These are phyloP conservation scores for Maudiozyma pseudohumilis DNA, from an alignment of 805 yeast species.

Conservation along the genomic window DNA sequence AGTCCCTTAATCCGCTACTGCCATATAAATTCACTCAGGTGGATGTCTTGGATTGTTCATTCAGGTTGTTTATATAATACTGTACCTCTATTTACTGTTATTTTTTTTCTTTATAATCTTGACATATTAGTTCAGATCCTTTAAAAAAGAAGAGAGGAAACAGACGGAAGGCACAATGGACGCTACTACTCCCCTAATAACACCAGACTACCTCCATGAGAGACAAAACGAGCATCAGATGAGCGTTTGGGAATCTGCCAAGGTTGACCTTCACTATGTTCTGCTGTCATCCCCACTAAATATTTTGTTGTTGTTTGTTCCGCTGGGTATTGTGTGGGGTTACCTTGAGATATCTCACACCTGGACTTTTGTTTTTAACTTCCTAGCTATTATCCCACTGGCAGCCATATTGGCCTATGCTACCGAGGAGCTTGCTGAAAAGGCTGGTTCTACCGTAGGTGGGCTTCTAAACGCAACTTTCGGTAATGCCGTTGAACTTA, in stretches of 20 bases:
- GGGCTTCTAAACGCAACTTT: constrained; percentile 93
- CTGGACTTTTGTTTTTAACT: constrained; percentile 61
- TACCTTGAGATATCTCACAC: constrained; percentile 42
- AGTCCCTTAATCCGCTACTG: no score
- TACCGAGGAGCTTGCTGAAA: constrained; percentile 82
- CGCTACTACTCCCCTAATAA: constrained; percentile 15
- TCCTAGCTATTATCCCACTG: constrained; percentile 82
- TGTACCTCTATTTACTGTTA: no score
- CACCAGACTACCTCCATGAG: constrained; percentile 6
- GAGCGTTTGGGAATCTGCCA: constrained; percentile 13
- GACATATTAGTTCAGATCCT: no score
- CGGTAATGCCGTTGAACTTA: constrained; percentile 95
- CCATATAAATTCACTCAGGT: no score
- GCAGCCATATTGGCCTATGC: constrained; percentile 87
- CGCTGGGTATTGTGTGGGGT: constrained; percentile 76
- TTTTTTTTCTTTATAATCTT: no score
- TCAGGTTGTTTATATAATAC: no score
- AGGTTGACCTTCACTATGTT: constrained; percentile 21
- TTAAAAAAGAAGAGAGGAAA: no score
- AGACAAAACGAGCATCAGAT: constrained; percentile 1
- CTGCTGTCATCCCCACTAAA: constrained; percentile 63
- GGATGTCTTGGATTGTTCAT: no score
- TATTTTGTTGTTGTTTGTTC: constrained; percentile 71
- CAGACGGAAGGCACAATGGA: constrained; percentile 11
- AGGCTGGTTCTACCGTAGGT: constrained; percentile 86